Evolutionary conservation across 257 asterid species (phyloP), one percentile per base, ranked within the genome.

Genomic region (Scutellaria baicalensis): DNA sequence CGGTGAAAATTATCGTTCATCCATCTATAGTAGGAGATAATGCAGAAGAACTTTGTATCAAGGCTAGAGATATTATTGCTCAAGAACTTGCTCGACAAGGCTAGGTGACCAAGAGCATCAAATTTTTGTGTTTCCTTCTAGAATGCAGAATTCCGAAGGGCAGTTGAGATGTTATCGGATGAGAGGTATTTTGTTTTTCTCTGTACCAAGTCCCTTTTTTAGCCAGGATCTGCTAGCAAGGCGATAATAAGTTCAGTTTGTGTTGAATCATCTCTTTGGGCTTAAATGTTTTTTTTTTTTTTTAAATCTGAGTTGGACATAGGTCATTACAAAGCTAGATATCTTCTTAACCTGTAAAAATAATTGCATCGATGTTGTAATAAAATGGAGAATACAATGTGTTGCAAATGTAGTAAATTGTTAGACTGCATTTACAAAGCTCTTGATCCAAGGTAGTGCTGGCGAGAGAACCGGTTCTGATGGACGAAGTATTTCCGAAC

Each of bases 1-100:
- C 75, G 0, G 85, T 94, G 67, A 94, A 89, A 77, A 89, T 94
- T 59, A 78, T 91, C 14, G 45, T 94, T 70, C 99, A 91, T 82
- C 88, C 68, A 63, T 77, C 89, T 23, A 77, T 94, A 10, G 50
- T 71, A 59, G 97, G 97, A 69, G 78, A 71, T 23, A 79, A 83
- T 66, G 69, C 99, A 6, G 82, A 86, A 12, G 75, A 74, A 51
- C 80, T 94, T 38, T 84, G 97, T 79, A 80, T 50, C 0, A 90
- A 87, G 77, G 91, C 97, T 43, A 84, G 96, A 67, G 77, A 73
- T 75, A 55, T 80, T 66, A 91, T 94, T 12, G 88, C 87, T 66
- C 86, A 84, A 40, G 86, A 77, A 68, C 95, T 94, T 40, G 16
- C 54, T 64, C 70, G 69, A 42, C 83, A 80, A 79, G 78, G 84